Percentiles rank a stretch among this genome's conserved stretches.
phyloP scores from a whole-genome alignment of 805 yeast genomes.

The Kuraishia borneana region DNA sequence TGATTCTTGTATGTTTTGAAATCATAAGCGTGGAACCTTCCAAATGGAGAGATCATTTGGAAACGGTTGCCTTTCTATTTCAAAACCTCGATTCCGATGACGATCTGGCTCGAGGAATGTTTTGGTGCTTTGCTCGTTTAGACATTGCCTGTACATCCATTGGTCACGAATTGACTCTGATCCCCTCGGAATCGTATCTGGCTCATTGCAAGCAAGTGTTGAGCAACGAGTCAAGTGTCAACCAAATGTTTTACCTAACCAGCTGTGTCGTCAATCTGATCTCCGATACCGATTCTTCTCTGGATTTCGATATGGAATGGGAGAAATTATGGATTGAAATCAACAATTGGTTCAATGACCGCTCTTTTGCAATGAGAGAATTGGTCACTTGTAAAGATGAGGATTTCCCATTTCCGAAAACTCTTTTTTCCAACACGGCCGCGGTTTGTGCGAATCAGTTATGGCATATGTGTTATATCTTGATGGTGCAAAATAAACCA shows the following conservation, averaged over 20 bases:
- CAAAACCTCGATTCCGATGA: conserved; percentile 23
- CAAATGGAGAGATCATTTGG: conserved; percentile 27
- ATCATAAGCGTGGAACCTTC: conserved; percentile 26
- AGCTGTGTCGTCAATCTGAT: conserved; percentile 24
- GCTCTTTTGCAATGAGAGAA: conserved; percentile 24
- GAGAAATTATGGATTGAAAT: conserved; percentile 26
- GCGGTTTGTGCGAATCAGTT: conserved; percentile 26
- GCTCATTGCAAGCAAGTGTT: conserved; percentile 21
- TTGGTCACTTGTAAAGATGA: conserved; percentile 13
- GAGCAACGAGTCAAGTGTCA: conserved; percentile 8
- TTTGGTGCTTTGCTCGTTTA: conserved; percentile 33
- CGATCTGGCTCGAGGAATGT: conserved; percentile 23
- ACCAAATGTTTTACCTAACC: conserved; percentile 18
- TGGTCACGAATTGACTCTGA: conserved; percentile 24
- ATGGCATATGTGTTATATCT: conserved; percentile 25
- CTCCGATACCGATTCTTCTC: conserved; percentile 11
- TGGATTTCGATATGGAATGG: conserved; percentile 26
- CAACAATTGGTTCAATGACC: conserved; percentile 23
- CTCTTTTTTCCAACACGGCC: conserved; percentile 23
- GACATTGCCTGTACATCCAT: conserved; percentile 26
- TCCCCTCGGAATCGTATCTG: too few species aligned
- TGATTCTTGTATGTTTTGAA: conserved; percentile 29
- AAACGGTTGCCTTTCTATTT: conserved; percentile 26
- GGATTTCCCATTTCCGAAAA: conserved; percentile 24
- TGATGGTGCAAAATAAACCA: conserved; percentile 28